Percentiles rank a stretch among this genome's conserved stretches.
Conservation (phyloP, 148 eudicot species). For the Nepenthes mirabilis region DNA sequence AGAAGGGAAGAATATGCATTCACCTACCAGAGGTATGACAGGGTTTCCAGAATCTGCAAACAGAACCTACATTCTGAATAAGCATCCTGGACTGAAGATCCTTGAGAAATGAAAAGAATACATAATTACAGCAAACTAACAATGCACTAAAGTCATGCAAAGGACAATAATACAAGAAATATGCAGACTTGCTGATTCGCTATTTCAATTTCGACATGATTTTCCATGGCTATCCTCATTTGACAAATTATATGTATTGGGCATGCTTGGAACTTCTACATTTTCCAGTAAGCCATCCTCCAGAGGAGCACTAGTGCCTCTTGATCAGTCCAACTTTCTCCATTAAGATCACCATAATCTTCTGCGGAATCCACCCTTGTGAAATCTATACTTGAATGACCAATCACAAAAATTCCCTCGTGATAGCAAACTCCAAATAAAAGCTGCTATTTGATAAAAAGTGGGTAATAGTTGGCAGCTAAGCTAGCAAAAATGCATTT, state of each 20-base stretch:
- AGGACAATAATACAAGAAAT: background rate
- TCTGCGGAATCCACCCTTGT: constrained; percentile 32
- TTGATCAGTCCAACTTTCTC: constrained; percentile 80
- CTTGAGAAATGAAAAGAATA: constrained; percentile 22
- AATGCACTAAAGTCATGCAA: background rate
- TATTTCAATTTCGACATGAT: background rate
- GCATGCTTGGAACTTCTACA: constrained; percentile 40
- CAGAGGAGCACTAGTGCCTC: constrained; percentile 70
- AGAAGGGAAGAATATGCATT: background rate
- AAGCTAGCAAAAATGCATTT: no score
- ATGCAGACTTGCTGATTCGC: background rate
- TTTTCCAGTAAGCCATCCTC: constrained; percentile 60
- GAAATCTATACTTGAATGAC: constrained; percentile 81
- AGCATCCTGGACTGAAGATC: constrained; percentile 26
- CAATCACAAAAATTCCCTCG: constrained; percentile 57
- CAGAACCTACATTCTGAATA: constrained; percentile 44
- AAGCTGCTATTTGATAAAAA: no score
- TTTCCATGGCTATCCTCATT: background rate
- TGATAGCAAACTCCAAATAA: constrained; percentile 38
- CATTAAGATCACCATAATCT: constrained; percentile 60
- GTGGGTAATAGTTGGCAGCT: no score
- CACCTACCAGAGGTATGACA: constrained; percentile 69
- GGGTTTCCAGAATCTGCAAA: constrained; percentile 72
- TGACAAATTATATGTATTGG: constrained; percentile 1
- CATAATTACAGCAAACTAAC: background rate